Conservation (phyloP, 495 filamentous ascomycete species). For the Aspergillus conjunctus region DNA sequence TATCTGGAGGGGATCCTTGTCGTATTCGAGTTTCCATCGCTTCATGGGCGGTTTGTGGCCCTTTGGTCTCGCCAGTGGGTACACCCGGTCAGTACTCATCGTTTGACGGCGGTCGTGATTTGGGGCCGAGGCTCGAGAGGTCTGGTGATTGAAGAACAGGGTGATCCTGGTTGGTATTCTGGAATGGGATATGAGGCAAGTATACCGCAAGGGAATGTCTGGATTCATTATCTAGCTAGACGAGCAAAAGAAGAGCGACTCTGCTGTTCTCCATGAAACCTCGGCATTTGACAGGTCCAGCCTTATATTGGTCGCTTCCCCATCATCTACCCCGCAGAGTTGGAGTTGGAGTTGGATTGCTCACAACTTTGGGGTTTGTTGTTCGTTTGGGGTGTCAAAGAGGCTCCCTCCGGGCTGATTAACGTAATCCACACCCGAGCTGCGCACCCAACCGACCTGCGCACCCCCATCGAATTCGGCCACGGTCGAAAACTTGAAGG, state of each 20-base stretch:
- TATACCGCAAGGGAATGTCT: not conserved
- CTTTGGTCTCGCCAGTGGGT: slow-evolving; percentile 13
- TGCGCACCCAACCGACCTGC: too few species aligned
- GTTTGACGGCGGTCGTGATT: not conserved
- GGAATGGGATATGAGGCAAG: not conserved
- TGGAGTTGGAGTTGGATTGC: not conserved
- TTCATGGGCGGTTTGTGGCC: slow-evolving; percentile 21
- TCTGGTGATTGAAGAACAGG: not conserved
- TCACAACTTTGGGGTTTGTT: not conserved
- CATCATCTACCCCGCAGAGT: slow-evolving; percentile 4
- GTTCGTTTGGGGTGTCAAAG: not conserved
- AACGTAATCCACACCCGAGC: too few species aligned
- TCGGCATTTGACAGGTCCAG: not conserved
- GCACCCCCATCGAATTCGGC: too few species aligned
- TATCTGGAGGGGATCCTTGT: slow-evolving; percentile 7
- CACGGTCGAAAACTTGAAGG: too few species aligned
- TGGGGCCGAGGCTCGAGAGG: not conserved
- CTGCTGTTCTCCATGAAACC: not conserved
- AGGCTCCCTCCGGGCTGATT: too few species aligned
- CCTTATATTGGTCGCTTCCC: not conserved
- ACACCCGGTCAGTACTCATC: not conserved
- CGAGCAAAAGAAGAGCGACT: not conserved
- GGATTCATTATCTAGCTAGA: not conserved
- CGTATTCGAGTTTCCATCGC: slow-evolving; percentile 17
- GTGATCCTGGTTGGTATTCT: not conserved